Conservation (phyloP, 2,329 filamentous ascomycete species). For the Diplodia sapinea region DNA sequence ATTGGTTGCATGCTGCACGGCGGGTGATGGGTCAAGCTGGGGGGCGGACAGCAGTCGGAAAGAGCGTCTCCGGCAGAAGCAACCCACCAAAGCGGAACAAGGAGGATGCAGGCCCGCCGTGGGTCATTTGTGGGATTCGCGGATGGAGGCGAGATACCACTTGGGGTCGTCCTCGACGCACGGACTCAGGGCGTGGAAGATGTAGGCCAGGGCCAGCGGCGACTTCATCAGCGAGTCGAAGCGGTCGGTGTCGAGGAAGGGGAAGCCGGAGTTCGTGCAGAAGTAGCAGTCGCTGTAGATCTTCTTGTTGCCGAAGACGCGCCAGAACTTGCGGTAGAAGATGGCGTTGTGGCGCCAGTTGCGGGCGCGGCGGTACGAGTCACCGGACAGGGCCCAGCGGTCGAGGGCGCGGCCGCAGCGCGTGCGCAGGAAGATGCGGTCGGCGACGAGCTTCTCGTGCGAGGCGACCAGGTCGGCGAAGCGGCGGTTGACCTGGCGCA, state of each 20-base stretch:
- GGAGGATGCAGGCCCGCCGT: not conserved
- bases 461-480: constrained; percentile 21
- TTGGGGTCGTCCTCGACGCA: constrained; percentile 27
- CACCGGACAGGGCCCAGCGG: constrained; percentile 12
- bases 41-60: not conserved
- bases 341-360: constrained; percentile 30
- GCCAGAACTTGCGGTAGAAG: constrained; percentile 32
- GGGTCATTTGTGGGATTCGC: constrained; percentile 10
- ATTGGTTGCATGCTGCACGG: not conserved
- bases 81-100: not conserved
- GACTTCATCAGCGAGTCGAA: constrained; percentile 29
- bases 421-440: constrained; percentile 22
- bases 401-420: constrained; percentile 18
- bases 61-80: not conserved
- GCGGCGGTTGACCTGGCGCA: constrained; percentile 29
- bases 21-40: not conserved
- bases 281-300: constrained; percentile 31
- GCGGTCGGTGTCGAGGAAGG: constrained; percentile 29
- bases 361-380: constrained; percentile 26
- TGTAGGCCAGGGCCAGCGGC: constrained; percentile 25
- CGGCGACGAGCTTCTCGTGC: constrained; percentile 29
- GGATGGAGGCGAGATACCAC: constrained; percentile 25
- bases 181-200: constrained; percentile 27
- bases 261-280: constrained; percentile 27
- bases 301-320: constrained; percentile 25